phyloP scores from a whole-genome alignment of 768 basidiomycete species.

The Termitomyces sp. region DNA sequence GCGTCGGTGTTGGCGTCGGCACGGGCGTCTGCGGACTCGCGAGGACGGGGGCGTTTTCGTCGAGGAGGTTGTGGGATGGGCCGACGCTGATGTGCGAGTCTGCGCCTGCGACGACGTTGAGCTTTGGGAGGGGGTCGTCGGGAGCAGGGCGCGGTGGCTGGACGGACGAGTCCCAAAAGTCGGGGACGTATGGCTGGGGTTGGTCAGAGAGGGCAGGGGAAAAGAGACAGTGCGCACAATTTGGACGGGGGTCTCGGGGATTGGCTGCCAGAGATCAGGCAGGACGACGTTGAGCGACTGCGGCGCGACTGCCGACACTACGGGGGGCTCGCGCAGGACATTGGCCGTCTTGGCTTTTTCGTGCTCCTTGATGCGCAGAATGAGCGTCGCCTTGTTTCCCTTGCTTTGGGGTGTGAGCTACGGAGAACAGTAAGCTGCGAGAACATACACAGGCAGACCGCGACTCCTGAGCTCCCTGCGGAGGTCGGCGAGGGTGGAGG shows the following conservation, averaged over 20 bases:
- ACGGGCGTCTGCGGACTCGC: slow-evolving; percentile 13
- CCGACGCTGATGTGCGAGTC: slow-evolving; percentile 32
- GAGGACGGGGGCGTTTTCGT: slow-evolving; percentile 15
- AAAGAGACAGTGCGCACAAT: slow-evolving; percentile 42
- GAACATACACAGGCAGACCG: slow-evolving; percentile 51
- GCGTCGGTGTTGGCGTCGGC: neutral
- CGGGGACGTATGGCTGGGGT: slow-evolving; percentile 39
- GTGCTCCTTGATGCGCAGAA: slow-evolving; percentile 48
- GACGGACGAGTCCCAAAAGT: slow-evolving; percentile 37
- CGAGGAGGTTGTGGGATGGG: slow-evolving; percentile 31
- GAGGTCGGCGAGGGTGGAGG: slow-evolving; percentile 45
- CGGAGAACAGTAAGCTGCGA: rapidly evolving
- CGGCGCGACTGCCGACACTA: slow-evolving; percentile 26
- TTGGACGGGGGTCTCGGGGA: slow-evolving; percentile 41
- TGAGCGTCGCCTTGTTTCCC: slow-evolving; percentile 54
- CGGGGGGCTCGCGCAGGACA: slow-evolving; percentile 15
- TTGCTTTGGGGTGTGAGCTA: slow-evolving; percentile 21
- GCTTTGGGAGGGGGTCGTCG: slow-evolving; percentile 31
- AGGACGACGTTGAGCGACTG: slow-evolving; percentile 47
- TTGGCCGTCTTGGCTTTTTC: slow-evolving; percentile 29
- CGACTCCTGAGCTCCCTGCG: slow-evolving; percentile 50
- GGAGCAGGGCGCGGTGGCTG: slow-evolving; percentile 8
- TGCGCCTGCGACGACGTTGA: slow-evolving; percentile 39
- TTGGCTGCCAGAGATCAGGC: slow-evolving; percentile 48
- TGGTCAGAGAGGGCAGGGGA: slow-evolving; percentile 6